phyloP scores from a whole-genome alignment of 2,329 filamentous ascomycete species.

The Neobulgaria alba region DNA sequence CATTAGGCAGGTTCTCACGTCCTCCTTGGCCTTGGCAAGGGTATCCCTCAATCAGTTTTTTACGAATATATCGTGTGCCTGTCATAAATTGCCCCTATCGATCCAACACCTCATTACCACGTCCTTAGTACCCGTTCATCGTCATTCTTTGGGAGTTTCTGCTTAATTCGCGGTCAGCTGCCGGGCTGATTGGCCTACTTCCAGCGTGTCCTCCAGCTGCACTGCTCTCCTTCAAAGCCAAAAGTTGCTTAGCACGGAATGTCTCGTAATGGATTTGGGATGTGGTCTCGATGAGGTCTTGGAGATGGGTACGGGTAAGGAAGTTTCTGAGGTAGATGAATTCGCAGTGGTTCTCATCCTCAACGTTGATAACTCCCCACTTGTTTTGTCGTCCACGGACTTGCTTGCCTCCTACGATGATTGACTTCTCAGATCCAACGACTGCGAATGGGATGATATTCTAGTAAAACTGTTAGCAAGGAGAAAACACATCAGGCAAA shows the following conservation, averaged over 20 bases:
- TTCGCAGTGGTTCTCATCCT: constrained; percentile 99
- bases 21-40: constrained; percentile 25
- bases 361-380: constrained; percentile 99
- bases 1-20: constrained; percentile 21
- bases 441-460: constrained; percentile 94
- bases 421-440: constrained; percentile 95
- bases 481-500: background rate
- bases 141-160: constrained; percentile 94
- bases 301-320: constrained; percentile 93
- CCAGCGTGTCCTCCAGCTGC: constrained; percentile 60
- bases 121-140: constrained; percentile 89
- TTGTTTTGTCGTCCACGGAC: constrained; percentile 97
- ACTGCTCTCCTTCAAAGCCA: constrained; percentile 97
- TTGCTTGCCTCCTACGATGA: constrained; percentile 94
- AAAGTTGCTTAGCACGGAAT: constrained; percentile 97
- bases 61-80: constrained; percentile 24
- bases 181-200: constrained; percentile 89
- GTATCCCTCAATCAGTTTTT: constrained; percentile 28
- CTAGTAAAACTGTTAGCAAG: constrained; percentile 40
- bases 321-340: constrained; percentile 98
- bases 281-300: constrained; percentile 98
- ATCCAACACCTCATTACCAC: constrained; percentile 6
- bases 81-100: constrained; percentile 20
- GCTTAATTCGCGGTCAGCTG: constrained; percentile 92
- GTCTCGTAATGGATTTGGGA: constrained; percentile 99